phyloP scores from a whole-genome alignment of 148 eudicot species.

The Selenicereus undatus region DNA sequence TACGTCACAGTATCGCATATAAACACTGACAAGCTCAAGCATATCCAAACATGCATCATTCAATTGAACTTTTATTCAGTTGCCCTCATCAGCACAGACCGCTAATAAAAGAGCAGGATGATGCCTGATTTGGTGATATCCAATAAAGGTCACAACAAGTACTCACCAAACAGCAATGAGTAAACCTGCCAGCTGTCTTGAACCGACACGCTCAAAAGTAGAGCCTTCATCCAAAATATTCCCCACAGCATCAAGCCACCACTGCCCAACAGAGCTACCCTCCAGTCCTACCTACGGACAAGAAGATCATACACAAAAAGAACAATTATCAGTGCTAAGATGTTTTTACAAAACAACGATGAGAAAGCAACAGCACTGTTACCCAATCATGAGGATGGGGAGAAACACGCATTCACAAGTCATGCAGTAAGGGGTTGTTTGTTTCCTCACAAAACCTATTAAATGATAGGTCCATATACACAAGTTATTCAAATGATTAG shows the following conservation, averaged over 20 bases:
- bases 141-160: slow-evolving; percentile 11
- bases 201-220: slow-evolving; percentile 87
- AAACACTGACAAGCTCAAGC: neutral
- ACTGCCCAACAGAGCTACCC: slow-evolving; percentile 94
- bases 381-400: neutral
- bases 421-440: neutral
- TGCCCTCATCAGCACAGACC: neutral
- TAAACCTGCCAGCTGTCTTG: slow-evolving; percentile 94
- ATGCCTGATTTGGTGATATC: neutral
- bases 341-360: neutral
- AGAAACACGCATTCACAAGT: neutral
- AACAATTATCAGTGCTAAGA: neutral
- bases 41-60: neutral
- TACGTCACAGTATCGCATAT: neutral
- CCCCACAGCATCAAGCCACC: slow-evolving; percentile 94
- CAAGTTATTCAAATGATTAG: neutral
- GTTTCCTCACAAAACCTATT: neutral
- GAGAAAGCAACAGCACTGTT: neutral
- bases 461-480: neutral
- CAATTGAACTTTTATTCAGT: neutral
- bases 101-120: neutral
- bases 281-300: slow-evolving; percentile 83
- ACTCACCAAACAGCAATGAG: slow-evolving; percentile 93
- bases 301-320: slow-evolving; percentile 7
- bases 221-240: slow-evolving; percentile 82